Evolutionary conservation across 1,139 yeast genomes (phyloP).

Genomic region (Saccharomyces hybrid): DNA sequence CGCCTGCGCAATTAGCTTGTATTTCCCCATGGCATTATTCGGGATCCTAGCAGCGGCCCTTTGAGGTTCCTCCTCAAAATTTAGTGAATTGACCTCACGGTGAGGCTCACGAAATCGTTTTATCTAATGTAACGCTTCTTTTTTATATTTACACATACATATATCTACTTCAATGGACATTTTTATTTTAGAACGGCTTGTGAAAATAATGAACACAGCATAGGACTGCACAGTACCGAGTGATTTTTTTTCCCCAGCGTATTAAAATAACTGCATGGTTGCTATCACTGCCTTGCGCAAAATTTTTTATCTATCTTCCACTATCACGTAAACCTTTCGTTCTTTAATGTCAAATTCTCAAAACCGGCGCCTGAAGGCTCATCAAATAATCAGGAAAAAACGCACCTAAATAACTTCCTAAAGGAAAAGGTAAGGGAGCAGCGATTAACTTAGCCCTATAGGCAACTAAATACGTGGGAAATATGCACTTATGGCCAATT

Average conservation of each 20-base stretch:
- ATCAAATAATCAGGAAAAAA: neutral
- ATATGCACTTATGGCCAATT: slow-evolving; percentile 25
- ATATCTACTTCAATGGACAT: neutral
- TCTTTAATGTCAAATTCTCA: neutral
- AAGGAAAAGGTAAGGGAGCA: neutral
- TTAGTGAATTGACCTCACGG: neutral
- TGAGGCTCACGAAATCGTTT: neutral
- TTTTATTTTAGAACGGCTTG: neutral
- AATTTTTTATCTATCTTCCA: neutral
- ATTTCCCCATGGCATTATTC: neutral
- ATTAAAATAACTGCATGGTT: neutral
- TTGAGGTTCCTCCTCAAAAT: too few species aligned
- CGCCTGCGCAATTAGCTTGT: neutral
- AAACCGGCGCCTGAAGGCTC: neutral
- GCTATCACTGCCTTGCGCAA: neutral
- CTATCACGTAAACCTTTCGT: neutral
- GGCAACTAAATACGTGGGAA: neutral
- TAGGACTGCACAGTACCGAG: neutral
- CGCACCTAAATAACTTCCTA: slow-evolving; percentile 1
- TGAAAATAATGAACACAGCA: neutral
- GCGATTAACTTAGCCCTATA: neutral
- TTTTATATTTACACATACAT: neutral
- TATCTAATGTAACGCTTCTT: neutral
- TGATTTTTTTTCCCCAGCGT: neutral
- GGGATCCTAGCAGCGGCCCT: neutral